Conservation (phyloP, 768 basidiomycete genomes). For the Trametopsis cervina region DNA sequence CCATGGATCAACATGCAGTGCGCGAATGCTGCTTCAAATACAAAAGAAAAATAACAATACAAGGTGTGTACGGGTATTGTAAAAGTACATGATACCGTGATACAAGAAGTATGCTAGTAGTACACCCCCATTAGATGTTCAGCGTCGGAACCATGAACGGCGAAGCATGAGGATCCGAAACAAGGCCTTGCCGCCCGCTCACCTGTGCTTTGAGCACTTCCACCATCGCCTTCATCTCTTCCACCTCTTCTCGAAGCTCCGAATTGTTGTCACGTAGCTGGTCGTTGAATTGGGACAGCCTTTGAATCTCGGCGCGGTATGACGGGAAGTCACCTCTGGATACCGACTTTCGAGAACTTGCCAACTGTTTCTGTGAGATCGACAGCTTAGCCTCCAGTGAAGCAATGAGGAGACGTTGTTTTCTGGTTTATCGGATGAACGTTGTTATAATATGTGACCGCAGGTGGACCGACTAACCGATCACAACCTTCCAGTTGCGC, state of each 20-base stretch:
- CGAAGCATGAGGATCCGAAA: conserved; percentile 38
- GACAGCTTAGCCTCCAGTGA: conserved; percentile 51
- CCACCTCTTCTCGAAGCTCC: conserved; percentile 44
- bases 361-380: conserved; percentile 36
- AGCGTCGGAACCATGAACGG: conserved; percentile 15
- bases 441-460: not conserved
- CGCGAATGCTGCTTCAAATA: not conserved
- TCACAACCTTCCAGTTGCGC: conserved; percentile 48
- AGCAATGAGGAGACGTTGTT: conserved; percentile 53
- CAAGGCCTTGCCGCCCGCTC: conserved; percentile 36
- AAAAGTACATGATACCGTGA: not conserved
- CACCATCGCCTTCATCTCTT: conserved; percentile 67
- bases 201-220: conserved; percentile 56
- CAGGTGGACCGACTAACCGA: conserved; percentile 35
- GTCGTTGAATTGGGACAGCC: conserved; percentile 44
- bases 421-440: conserved; percentile 28
- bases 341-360: conserved; percentile 22
- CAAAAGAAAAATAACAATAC: not conserved
- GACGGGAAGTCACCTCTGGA: conserved; percentile 5
- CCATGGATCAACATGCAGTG: not conserved
- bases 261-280: conserved; percentile 53
- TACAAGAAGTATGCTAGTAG: not conserved
- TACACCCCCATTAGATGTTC: conserved; percentile 1
- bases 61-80: not conserved
- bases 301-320: conserved; percentile 28